Conservation (phyloP, 2,329 filamentous ascomycete species). For the Colletotrichum lini region DNA sequence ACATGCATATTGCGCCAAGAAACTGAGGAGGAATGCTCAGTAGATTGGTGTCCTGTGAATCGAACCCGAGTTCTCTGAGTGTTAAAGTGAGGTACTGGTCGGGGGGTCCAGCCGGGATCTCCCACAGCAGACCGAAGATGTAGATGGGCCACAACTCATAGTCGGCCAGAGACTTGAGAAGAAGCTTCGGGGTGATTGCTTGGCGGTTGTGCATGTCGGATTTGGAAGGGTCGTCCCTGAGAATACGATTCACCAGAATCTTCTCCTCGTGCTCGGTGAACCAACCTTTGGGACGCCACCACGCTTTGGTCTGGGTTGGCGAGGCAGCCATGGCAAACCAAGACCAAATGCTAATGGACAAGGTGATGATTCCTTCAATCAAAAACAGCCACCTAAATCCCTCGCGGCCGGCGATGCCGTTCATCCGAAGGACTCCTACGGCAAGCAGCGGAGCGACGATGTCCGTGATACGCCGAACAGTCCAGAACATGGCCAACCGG, state of each 20-base stretch:
- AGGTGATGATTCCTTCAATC: slow-evolving; percentile 43
- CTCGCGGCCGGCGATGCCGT: slow-evolving; percentile 45
- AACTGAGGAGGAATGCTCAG: slow-evolving; percentile 42
- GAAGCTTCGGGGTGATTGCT: slow-evolving; percentile 60
- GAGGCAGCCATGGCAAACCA: slow-evolving; percentile 51
- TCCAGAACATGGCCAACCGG: slow-evolving; percentile 47
- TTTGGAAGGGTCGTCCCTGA: slow-evolving; percentile 69
- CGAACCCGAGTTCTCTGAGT: slow-evolving; percentile 46
- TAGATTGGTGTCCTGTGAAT: slow-evolving; percentile 65
- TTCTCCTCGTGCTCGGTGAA: slow-evolving; percentile 70
- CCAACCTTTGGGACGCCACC: slow-evolving; percentile 67
- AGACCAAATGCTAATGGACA: slow-evolving; percentile 48
- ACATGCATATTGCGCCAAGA: slow-evolving; percentile 40
- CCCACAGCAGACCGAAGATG: slow-evolving; percentile 61
- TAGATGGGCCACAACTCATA: slow-evolving; percentile 71
- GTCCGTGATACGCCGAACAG: slow-evolving; percentile 46
- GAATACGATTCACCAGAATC: slow-evolving; percentile 70
- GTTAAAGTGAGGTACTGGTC: slow-evolving; percentile 49
- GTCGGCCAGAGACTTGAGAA: slow-evolving; percentile 65
- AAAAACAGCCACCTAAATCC: slow-evolving; percentile 47
- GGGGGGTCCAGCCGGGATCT: slow-evolving; percentile 46
- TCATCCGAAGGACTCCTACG: slow-evolving; percentile 48
- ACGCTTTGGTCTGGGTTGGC: slow-evolving; percentile 58
- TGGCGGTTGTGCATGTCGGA: slow-evolving; percentile 70
- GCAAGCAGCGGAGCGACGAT: slow-evolving; percentile 49